These are phyloP conservation scores for Hypericum perforatum DNA, from an alignment of 345 rosid genomes.

Conservation along the genomic window DNA sequence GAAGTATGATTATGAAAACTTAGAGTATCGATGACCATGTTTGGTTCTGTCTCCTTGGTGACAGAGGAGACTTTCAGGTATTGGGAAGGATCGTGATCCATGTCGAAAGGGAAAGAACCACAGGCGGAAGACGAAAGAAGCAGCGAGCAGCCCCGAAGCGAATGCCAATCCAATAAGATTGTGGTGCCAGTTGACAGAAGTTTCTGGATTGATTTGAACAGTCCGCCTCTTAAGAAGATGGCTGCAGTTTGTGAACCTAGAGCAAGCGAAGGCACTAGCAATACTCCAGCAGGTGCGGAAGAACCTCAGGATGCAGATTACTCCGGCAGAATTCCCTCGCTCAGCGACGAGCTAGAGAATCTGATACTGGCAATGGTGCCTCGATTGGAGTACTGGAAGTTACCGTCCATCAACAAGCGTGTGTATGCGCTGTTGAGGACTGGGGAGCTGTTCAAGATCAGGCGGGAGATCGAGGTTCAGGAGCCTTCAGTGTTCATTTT, in stretches of 20 bases:
- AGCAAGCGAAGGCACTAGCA: slow-evolving; percentile 6
- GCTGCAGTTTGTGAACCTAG: slow-evolving; percentile 12
- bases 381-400: slow-evolving; percentile 65
- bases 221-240: slow-evolving; percentile 16
- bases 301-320: slow-evolving; percentile 98
- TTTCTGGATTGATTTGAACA: slow-evolving; percentile 6
- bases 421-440: slow-evolving; percentile 40
- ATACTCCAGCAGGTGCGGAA: slow-evolving; percentile 27
- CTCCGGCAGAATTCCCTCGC: slow-evolving; percentile 34
- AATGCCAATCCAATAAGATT: slow-evolving; percentile 11
- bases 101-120: slow-evolving; percentile 30
- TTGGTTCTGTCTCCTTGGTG: neutral
- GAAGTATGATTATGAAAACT: too few species aligned
- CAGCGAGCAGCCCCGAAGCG: neutral
- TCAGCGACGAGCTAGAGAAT: slow-evolving; percentile 59
- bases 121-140: slow-evolving; percentile 28
- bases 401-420: slow-evolving; percentile 38
- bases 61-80: slow-evolving; percentile 7
- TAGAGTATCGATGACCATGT: slow-evolving; percentile 9
- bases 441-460: slow-evolving; percentile 59
- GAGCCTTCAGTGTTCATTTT: slow-evolving; percentile 74
- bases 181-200: slow-evolving; percentile 15
- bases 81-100: slow-evolving; percentile 12
- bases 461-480: slow-evolving; percentile 41
- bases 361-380: slow-evolving; percentile 65